Percentiles rank a stretch among this genome's conserved stretches.
Conservation (phyloP, 179 eudicot species). For the Carnegiea gigantea region DNA sequence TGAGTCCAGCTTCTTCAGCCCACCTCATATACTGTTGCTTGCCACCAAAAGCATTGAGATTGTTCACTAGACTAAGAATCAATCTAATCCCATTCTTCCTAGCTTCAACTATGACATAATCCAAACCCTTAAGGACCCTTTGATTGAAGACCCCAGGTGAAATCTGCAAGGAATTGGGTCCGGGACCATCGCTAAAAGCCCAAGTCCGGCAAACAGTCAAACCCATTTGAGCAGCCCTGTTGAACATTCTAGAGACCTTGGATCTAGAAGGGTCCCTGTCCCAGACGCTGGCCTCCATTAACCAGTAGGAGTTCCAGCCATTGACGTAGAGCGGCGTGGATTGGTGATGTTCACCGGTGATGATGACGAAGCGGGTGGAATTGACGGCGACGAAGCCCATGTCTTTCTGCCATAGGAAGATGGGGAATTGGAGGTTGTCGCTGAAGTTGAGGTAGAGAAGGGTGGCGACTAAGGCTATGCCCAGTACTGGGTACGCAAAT, state of each 20-base stretch:
- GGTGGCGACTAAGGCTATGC: constrained; percentile 29
- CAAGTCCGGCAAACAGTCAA: constrained; percentile 59
- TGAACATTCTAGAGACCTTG: constrained; percentile 40
- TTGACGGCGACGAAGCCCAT: constrained; percentile 46
- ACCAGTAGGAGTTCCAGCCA: constrained; percentile 61
- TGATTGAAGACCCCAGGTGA: constrained; percentile 51
- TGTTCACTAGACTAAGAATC: constrained; percentile 62
- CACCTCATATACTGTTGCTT: constrained; percentile 56
- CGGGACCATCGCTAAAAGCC: constrained; percentile 62
- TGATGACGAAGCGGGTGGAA: constrained; percentile 38
- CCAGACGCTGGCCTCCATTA: constrained; percentile 39
- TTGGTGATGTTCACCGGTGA: not conserved
- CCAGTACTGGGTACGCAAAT: constrained; percentile 39
- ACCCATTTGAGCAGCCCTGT: constrained; percentile 47
- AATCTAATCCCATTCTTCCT: constrained; percentile 49
- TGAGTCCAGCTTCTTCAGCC: constrained; percentile 51
- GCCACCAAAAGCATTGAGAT: constrained; percentile 64
- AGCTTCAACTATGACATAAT: constrained; percentile 59
- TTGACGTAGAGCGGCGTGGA: constrained; percentile 34
- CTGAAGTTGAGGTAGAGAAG: constrained; percentile 39
- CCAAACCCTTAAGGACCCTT: constrained; percentile 51
- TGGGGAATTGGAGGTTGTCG: constrained; percentile 32
- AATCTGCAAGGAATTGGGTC: constrained; percentile 46
- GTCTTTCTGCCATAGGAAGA: constrained; percentile 37
- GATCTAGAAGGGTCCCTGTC: constrained; percentile 25